Evolutionary conservation across 768 basidiomycete species (phyloP).

Genomic region (Rickenella mellea): DNA sequence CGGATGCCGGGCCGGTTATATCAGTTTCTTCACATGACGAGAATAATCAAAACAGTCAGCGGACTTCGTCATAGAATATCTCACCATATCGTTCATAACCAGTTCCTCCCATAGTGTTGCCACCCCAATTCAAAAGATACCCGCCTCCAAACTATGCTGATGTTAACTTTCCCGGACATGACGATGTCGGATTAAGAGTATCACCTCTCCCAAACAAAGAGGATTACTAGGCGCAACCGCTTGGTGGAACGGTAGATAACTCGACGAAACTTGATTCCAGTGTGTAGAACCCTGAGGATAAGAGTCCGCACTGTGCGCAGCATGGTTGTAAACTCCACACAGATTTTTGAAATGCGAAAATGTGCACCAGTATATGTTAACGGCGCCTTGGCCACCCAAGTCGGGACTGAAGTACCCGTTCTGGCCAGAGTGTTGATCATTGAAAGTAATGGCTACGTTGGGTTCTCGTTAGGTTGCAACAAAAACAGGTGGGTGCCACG

Average conservation of each 20-base stretch:
- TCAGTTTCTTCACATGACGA: constrained; percentile 20
- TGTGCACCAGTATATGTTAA: constrained; percentile 39
- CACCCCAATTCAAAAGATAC: constrained; percentile 36
- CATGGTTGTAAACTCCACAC: not conserved
- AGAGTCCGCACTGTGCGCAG: constrained; percentile 33
- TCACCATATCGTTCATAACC: constrained; percentile 42
- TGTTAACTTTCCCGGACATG: not conserved
- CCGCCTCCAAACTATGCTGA: constrained; percentile 36
- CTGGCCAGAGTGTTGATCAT: constrained; percentile 38
- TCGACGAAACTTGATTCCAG: constrained; percentile 40
- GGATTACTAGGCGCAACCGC: constrained; percentile 35
- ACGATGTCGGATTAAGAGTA: not conserved
- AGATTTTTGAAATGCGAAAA: not conserved
- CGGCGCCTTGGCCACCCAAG: constrained; percentile 29
- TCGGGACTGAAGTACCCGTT: constrained; percentile 44
- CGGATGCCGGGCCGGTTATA: constrained; percentile 33
- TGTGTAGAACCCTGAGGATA: constrained; percentile 39
- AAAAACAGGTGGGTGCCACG: constrained; percentile 9
- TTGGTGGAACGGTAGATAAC: constrained; percentile 36
- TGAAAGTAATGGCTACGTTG: constrained; percentile 33
- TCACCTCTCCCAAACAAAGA: constrained; percentile 41
- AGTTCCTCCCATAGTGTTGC: constrained; percentile 29
- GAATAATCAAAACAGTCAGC: not conserved
- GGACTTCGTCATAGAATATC: constrained; percentile 6
- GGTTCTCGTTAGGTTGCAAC: not conserved